Base-by-base conservation (phyloP, 495 filamentous ascomycete genomes). In the Penicillium pancosmium region DNA sequence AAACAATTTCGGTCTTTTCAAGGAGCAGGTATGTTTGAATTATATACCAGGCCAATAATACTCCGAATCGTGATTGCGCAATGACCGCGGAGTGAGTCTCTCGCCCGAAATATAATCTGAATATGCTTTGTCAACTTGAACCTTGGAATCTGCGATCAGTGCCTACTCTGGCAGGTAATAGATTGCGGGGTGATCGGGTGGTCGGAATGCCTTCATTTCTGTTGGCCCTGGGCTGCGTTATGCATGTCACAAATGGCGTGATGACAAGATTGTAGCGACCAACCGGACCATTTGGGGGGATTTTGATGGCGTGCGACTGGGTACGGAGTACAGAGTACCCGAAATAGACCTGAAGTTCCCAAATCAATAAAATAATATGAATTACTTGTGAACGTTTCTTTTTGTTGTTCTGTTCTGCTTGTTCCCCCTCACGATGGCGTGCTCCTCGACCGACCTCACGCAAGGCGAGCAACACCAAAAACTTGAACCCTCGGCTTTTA, bases 371-470 rank as follows among this genome's bases (percentile, higher is more conserved):
- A 31, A 31, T 31, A 31, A 8, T 31, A 7, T 6, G 27, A 49
- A 21, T n/a, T 48, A 11, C 10, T 2, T 25, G 10, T 12, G 19
- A 10, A 2, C 19, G 13, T 25, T 11, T n/a, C 46, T 23, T 48
- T 27, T 48, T 27, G 15, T 44, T 44, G 41, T 44, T 16, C 12
- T 44, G 16, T 7, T 19, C 16, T 44, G 15, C 41, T 44, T 44
- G 15, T 44, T 44, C 36, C 15, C 36, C 36, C 15, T 38, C 15
- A 2, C 34, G 41, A 67, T 69, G 61, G 56, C 66, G 66, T 68
- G 63, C 60, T 63, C 50, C 5, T 21, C 55, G 41, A 49, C 46
- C 48, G 9, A 9, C 27, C 25, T 55, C 50, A 38, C 58, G 62
- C 54, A 51, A 57, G 44, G 10, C 16, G 8, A 48, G 6, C 13